These are phyloP conservation scores for Leptomonas pyrrhocoris DNA, from an alignment of 208 protist genomes.

Conservation along the genomic window DNA sequence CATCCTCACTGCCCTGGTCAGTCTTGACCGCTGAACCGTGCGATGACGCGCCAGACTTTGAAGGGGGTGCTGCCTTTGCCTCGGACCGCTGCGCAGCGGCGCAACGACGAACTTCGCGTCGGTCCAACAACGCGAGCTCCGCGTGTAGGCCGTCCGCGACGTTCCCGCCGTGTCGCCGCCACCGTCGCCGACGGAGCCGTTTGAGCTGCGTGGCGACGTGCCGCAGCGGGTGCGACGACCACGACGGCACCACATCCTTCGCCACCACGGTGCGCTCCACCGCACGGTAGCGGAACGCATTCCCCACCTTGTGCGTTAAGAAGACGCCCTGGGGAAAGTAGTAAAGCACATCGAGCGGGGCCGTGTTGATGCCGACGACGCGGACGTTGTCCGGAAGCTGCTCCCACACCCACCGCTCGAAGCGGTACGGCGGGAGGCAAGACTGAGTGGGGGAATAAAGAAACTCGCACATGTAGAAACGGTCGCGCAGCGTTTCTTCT, in stretches of 20 bases:
- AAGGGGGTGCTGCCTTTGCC: background rate
- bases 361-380: slow-evolving; percentile 73
- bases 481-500: slow-evolving; percentile 17
- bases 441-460: slow-evolving; percentile 46
- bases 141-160: slow-evolving; percentile 37
- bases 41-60: background rate
- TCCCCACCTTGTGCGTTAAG: slow-evolving; percentile 67
- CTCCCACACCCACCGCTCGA: slow-evolving; percentile 58
- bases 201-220: slow-evolving; percentile 7
- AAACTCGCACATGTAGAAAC: slow-evolving; percentile 43
- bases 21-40: background rate
- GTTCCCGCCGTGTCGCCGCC: background rate
- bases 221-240: slow-evolving; percentile 34
- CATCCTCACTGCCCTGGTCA: background rate
- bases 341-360: slow-evolving; percentile 56
- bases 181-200: background rate
- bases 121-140: slow-evolving; percentile 20
- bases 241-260: slow-evolving; percentile 30
- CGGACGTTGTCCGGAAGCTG: slow-evolving; percentile 58
- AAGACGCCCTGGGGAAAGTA: slow-evolving; percentile 79
- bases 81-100: background rate
- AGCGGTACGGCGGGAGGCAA: slow-evolving; percentile 38
- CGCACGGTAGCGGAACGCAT: slow-evolving; percentile 68
- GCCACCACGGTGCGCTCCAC: slow-evolving; percentile 52
- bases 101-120: background rate